phyloP scores from a whole-genome alignment of 345 rosid species.

The Bruguiera gymnorhiza region DNA sequence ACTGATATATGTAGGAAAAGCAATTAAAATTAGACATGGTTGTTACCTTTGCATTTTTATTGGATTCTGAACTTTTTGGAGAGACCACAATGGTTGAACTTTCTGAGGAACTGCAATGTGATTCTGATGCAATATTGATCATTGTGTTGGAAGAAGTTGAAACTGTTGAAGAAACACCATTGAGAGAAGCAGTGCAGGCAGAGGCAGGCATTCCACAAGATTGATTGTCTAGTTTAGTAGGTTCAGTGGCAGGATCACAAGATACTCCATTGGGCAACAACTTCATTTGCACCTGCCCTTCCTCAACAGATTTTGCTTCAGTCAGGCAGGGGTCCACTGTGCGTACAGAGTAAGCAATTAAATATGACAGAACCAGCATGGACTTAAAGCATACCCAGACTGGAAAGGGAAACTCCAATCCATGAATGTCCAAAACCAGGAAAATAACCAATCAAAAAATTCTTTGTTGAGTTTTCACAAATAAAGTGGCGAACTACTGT shows the following conservation, averaged over 20 bases:
- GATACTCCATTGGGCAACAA: constrained; percentile 29
- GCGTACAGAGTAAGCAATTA: constrained; percentile 19
- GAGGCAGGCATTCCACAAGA: constrained; percentile 37
- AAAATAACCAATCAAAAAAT: no score
- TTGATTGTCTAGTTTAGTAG: constrained; percentile 34
- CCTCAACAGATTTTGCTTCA: constrained; percentile 42
- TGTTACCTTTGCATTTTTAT: constrained; percentile 56
- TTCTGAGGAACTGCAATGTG: constrained; percentile 24
- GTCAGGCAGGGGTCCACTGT: constrained; percentile 35
- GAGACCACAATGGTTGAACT: constrained; percentile 42
- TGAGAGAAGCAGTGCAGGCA: constrained; percentile 23
- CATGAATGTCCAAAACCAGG: no score
- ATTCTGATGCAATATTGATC: constrained; percentile 27
- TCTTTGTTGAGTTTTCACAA: no score
- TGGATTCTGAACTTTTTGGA: constrained; percentile 40
- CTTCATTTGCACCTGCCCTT: constrained; percentile 17
- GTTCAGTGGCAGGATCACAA: constrained; percentile 25
- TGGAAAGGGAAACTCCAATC: background rate
- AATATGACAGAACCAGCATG: constrained; percentile 2
- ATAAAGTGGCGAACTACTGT: background rate
- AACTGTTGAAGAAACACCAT: constrained; percentile 33
- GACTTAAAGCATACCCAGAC: background rate
- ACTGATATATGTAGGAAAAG: background rate
- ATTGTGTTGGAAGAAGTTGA: constrained; percentile 30
- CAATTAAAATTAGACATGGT: background rate